Evolutionary conservation across 2,329 filamentous ascomycete species (phyloP).

Genomic region (Microcyclosporella mali): DNA sequence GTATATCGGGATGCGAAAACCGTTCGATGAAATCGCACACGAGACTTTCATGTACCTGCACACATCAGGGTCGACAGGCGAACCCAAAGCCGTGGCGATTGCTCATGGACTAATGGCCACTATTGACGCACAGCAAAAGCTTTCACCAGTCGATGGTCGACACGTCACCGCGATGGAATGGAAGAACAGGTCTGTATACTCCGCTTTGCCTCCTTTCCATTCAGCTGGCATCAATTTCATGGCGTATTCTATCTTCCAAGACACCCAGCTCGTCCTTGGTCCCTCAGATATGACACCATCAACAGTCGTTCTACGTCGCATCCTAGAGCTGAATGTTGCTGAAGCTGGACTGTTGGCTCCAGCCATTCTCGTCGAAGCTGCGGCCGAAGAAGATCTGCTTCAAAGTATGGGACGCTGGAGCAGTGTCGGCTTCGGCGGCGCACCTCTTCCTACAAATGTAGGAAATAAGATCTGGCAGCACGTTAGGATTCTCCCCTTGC

Average conservation of each 20-base stretch:
- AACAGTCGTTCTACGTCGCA: no score
- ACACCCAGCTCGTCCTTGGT: constrained; percentile 6
- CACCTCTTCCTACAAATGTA: constrained; percentile 6
- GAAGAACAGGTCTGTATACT: constrained; percentile 3
- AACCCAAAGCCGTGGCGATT: constrained; percentile 13
- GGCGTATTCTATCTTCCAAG: constrained; percentile 7
- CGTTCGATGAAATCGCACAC: constrained; percentile 3
- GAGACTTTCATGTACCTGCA: constrained; percentile 10
- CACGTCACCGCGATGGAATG: constrained; percentile 8
- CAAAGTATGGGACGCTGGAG: constrained; percentile 5
- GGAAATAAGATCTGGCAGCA: constrained; percentile 9
- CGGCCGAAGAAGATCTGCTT: constrained; percentile 5
- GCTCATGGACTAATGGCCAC: constrained; percentile 11
- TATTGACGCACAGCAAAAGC: constrained; percentile 11
- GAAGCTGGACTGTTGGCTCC: constrained; percentile 5
- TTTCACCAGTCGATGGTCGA: constrained; percentile 5
- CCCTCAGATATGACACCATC: not conserved
- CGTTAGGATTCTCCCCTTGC: constrained; percentile 6
- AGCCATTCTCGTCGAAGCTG: constrained; percentile 11
- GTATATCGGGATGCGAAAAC: no score
- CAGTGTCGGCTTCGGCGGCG: constrained; percentile 10
- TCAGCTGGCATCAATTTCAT: not conserved
- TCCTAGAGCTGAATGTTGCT: no score
- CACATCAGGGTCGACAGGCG: constrained; percentile 9
- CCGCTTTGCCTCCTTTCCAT: constrained; percentile 10